Evolutionary conservation across 768 basidiomycete genomes (phyloP).

Genomic region (Pleurotus djamor): DNA sequence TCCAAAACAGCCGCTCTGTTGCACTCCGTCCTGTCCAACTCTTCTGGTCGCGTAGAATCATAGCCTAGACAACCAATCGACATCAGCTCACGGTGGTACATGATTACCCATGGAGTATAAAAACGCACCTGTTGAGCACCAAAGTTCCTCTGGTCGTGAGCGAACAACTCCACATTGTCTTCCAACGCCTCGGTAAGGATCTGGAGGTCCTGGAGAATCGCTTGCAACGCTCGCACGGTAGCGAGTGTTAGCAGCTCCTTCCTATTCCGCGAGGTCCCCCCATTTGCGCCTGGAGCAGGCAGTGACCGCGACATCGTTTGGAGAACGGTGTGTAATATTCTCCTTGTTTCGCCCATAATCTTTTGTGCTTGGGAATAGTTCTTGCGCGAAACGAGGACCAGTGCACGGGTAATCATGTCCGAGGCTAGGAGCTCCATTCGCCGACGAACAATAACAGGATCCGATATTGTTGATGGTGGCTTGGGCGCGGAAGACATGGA

Average conservation of each 20-base stretch:
- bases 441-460: constrained; percentile 88
- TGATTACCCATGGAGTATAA: not conserved
- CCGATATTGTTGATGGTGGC: constrained; percentile 54
- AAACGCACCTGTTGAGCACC: constrained; percentile 89
- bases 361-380: constrained; percentile 91
- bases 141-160: constrained; percentile 91
- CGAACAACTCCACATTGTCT: constrained; percentile 90
- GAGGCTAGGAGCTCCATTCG: constrained; percentile 96
- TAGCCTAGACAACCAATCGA: constrained; percentile 57
- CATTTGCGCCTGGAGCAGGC: constrained; percentile 44
- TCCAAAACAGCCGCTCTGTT: constrained; percentile 92
- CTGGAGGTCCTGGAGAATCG: constrained; percentile 87
- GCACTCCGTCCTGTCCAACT: constrained; percentile 92
- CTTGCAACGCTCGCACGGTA: constrained; percentile 79
- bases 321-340: constrained; percentile 89
- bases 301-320: constrained; percentile 79
- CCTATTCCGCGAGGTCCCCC: constrained; percentile 62
- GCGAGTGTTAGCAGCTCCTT: constrained; percentile 73
- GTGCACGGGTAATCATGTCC: constrained; percentile 95
- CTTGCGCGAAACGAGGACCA: constrained; percentile 89
- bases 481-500: constrained; percentile 29
- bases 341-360: constrained; percentile 87
- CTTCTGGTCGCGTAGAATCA: constrained; percentile 94
- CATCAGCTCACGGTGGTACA: too few species aligned
- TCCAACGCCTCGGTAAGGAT: constrained; percentile 83